Evolutionary conservation across 768 basidiomycete species (phyloP).

Genomic region (Xerocomellus amylosporus): DNA sequence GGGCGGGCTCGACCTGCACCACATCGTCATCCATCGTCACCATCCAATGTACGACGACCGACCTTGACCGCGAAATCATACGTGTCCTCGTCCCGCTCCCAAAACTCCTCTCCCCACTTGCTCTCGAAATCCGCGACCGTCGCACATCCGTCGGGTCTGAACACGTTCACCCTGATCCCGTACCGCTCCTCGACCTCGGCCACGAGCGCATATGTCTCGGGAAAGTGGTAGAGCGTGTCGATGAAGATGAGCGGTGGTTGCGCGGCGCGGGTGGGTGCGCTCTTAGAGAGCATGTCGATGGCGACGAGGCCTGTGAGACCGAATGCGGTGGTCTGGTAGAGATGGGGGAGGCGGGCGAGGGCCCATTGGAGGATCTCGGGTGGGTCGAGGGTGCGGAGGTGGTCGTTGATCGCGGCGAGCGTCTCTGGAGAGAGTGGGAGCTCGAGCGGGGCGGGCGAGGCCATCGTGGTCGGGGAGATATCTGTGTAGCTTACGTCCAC

Average conservation of each 20-base stretch:
- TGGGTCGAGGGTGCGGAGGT: slow-evolving; percentile 70
- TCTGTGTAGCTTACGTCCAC: not conserved
- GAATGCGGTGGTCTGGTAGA: slow-evolving; percentile 95
- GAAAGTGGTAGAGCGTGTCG: slow-evolving; percentile 96
- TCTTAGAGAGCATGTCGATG: slow-evolving; percentile 90
- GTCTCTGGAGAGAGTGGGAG: slow-evolving; percentile 58
- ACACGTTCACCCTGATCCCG: slow-evolving; percentile 68
- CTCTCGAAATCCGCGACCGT: slow-evolving; percentile 72
- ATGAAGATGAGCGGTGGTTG: slow-evolving; percentile 87
- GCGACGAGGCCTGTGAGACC: slow-evolving; percentile 93
- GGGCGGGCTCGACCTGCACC: slow-evolving; percentile 87
- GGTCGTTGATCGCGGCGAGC: slow-evolving; percentile 66
- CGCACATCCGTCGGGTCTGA: slow-evolving; percentile 70
- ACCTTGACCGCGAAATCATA: slow-evolving; percentile 96
- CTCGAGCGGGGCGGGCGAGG: slow-evolving; percentile 41
- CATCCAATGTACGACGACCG: slow-evolving; percentile 12
- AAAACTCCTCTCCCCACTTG: slow-evolving; percentile 75
- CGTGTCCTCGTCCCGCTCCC: slow-evolving; percentile 82
- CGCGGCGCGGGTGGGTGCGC: slow-evolving; percentile 48
- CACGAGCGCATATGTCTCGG: slow-evolving; percentile 87
- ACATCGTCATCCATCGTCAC: not conserved
- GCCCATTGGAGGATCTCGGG: slow-evolving; percentile 89
- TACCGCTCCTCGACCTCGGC: slow-evolving; percentile 78
- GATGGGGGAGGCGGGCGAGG: slow-evolving; percentile 66
- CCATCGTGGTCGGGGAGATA: slow-evolving; percentile 7